Conservation (phyloP, 2,329 filamentous ascomycete genomes). For the Stachybotrys echinatus region DNA sequence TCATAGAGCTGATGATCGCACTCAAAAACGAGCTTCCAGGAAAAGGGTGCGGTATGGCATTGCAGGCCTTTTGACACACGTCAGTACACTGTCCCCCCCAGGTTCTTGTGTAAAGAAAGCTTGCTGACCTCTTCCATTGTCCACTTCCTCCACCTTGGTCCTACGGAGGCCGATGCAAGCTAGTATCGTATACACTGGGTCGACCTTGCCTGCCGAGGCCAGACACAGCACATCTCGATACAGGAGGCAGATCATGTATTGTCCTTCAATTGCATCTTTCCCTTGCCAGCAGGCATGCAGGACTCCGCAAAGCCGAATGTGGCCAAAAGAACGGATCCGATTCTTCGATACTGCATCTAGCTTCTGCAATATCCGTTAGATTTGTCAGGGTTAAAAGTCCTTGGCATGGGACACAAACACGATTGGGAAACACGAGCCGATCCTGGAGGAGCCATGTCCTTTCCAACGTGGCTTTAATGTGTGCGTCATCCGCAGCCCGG, state of each 20-base stretch:
- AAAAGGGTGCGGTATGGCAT: conserved; percentile 79
- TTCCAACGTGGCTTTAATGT: conserved; percentile 64
- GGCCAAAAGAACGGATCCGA: conserved; percentile 74
- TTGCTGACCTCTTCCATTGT: conserved; percentile 66
- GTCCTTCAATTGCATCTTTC: conserved; percentile 60
- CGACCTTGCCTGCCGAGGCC: conserved; percentile 59
- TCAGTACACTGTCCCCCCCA: conserved; percentile 9
- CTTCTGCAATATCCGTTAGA: conserved; percentile 25
- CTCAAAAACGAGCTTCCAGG: conserved; percentile 90
- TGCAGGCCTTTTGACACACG: conserved; percentile 60
- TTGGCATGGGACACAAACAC: conserved; percentile 42
- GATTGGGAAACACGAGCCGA: conserved; percentile 67
- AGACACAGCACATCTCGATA: conserved; percentile 77
- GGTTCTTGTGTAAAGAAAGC: not conserved
- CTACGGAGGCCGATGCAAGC: conserved; percentile 67
- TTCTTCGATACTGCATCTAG: conserved; percentile 50
- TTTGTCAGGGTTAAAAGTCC: not conserved
- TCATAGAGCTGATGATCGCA: conserved; percentile 73
- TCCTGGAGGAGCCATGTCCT: conserved; percentile 84
- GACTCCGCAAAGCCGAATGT: conserved; percentile 75
- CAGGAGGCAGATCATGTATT: conserved; percentile 81
- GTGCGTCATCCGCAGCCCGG: conserved; percentile 70
- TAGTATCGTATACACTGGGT: conserved; percentile 65
- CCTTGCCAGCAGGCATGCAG: conserved; percentile 81
- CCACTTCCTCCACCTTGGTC: conserved; percentile 62